Evolutionary conservation across 352 stramenopile genomes (phyloP).

Genomic region (Phytophthora fragariaefolia): DNA sequence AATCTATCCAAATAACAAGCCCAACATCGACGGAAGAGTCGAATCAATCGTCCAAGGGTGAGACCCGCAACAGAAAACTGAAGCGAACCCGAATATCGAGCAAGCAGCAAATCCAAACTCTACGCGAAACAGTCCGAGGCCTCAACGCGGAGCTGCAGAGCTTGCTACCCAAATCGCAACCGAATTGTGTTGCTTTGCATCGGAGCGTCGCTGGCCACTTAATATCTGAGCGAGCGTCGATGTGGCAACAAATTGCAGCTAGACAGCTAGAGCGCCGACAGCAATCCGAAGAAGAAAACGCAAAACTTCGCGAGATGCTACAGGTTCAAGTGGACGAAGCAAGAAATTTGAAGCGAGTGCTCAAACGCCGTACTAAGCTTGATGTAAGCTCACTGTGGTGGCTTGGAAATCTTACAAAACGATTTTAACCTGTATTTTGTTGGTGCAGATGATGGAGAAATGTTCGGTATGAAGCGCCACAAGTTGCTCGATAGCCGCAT

Average conservation of each 20-base stretch:
- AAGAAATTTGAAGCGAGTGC: conserved; percentile 29
- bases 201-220: conserved; percentile 1
- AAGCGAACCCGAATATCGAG: conserved; percentile 16
- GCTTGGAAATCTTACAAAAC: not conserved
- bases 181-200: not conserved
- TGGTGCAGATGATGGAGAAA: conserved; percentile 28
- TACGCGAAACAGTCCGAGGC: conserved; percentile 11
- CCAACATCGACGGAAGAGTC: conserved; percentile 15
- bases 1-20: not conserved
- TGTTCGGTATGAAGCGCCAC: conserved; percentile 17
- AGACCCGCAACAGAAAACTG: not conserved
- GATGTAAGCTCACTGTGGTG: conserved; percentile 13
- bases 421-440: not conserved
- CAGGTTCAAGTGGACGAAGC: conserved; percentile 36
- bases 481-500: conserved; percentile 6
- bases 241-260: conserved; percentile 37
- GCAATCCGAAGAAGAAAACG: conserved; percentile 34
- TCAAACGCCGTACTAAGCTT: conserved; percentile 31
- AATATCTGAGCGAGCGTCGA: conserved; percentile 2
- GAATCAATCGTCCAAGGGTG: not conserved
- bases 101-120: conserved; percentile 26
- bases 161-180: not conserved
- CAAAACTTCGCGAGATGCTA: conserved; percentile 25
- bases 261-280: conserved; percentile 28
- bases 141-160: conserved; percentile 21